These are phyloP conservation scores for Rhodosorus marinus DNA, from an alignment of 23 red algal genomes.

Conservation along the genomic window DNA sequence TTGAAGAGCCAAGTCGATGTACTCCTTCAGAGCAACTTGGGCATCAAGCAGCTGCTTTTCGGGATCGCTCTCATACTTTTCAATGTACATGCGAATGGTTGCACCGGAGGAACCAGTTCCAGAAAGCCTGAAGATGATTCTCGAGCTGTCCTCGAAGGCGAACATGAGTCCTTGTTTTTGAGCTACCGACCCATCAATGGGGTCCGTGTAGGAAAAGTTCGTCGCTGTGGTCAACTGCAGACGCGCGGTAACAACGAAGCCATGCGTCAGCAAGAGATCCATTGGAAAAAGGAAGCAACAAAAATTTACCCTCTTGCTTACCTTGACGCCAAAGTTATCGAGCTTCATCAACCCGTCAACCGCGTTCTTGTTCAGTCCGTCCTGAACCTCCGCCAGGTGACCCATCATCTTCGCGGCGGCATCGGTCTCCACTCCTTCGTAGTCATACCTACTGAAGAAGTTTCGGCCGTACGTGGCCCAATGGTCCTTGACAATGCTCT, in stretches of 20 bases:
- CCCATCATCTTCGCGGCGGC: conserved; percentile 53
- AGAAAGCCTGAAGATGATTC: conserved; percentile 66
- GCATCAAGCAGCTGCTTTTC: conserved; percentile 6
- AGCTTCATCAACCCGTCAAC: not conserved
- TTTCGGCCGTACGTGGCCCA: conserved; percentile 75
- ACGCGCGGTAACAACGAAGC: no score
- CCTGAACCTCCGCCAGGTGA: conserved; percentile 13
- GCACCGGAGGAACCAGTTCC: conserved; percentile 73
- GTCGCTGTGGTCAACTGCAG: conserved; percentile 40
- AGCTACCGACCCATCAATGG: conserved; percentile 62
- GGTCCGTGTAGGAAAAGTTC: conserved; percentile 82
- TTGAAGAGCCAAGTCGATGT: conserved; percentile 45
- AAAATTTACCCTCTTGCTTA: no score
- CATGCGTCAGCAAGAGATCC: no score
- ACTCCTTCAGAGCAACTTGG: conserved; percentile 22
- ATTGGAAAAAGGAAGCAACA: no score
- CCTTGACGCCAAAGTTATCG: not conserved
- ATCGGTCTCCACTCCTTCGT: conserved; percentile 49
- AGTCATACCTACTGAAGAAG: conserved; percentile 83
- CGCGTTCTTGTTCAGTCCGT: conserved; percentile 3
- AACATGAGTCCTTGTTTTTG: conserved; percentile 60
- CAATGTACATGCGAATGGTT: conserved; percentile 89
- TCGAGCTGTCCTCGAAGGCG: conserved; percentile 46
- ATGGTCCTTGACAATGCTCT: conserved; percentile 47
- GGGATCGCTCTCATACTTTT: conserved; percentile 39